Base-by-base conservation (phyloP, 2,329 filamentous ascomycete species). In the Talaromyces sp. region DNA sequence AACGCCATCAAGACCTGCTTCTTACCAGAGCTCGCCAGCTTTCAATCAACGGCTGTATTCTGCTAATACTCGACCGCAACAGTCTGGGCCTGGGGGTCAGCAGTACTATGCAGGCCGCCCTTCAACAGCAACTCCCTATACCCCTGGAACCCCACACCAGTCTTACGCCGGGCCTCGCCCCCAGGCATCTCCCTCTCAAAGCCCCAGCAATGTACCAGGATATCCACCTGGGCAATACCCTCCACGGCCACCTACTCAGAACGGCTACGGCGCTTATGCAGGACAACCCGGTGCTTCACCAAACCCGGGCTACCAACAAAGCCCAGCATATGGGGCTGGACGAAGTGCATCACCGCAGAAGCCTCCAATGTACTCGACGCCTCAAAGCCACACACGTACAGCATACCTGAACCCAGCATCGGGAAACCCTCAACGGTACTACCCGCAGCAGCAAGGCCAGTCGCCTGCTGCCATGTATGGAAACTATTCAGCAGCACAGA, bases 201-300 rank as follows among this genome's bases (percentile, higher is more conserved):
- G 77, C 17, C 70, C 75, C 30, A 69, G 66, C 15, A 77, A 73
- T 62, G 64, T 71, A 56, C 70, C 71, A 17, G 72, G 73, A 42
- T 77, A 75, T 60, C 64, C 74, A 39, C 71, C 75, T 10, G 68
- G 70, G 15, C 72, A 73, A 63, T 77, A 72, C 64, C 77, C 76
- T 62, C 77, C 78, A 65, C 73, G 78, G 17, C 67, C 75, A 19
- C n/a, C 60, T 30, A 62, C 60, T n/a, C 52, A 56, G 25, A 79
- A 78, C 57, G 75, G 75, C 54, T 75, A 70, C 56, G 66, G 64
- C 58, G 67, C 71, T 8, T 72, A 73, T 59, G 58, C 68, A n/a
- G 64, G 66, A 4, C 73, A 72, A 55, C 67, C 70, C 57, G 70
- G 70, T 5, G 62, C 68, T 27, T 65, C 71, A 3, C 64, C 71